Base-by-base conservation (phyloP, 495 filamentous ascomycete species). In the Alectoria sarmentosa region DNA sequence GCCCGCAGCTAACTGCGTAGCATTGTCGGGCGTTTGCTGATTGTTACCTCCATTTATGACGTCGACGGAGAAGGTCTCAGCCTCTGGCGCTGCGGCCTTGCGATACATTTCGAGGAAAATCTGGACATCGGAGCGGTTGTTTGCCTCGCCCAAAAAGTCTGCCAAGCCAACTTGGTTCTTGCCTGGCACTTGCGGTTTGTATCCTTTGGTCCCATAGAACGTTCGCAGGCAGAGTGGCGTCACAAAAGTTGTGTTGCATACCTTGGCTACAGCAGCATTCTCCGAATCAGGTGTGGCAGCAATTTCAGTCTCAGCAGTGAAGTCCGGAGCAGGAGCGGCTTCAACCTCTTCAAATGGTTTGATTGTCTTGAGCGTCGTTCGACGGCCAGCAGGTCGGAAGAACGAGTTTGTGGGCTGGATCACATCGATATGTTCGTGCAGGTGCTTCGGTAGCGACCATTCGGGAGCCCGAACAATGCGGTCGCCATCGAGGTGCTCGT, bases 401-500 rank as follows among this genome's bases (percentile, higher is more conserved):
- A 90, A 89, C 9, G 83, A 85, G 44, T 82, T 89, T 7, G 85
- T 88, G n/a, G 86, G 86, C 72, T 89, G 86, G 52, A 89, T 81
- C 9, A 83, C 78, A 59, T 84, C 81, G 64, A 90, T 80, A 67
- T 86, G 83, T 36, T 73, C 72, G 62, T 82, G 82, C 8, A 77
- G 78, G 66, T 82, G 76, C 64, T 71, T 71, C 34, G 84, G 83
- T 13, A 84, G 74, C 56, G 80, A 83, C 75, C 83, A 86, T 44
- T 75, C 68, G 54, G 77, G 70, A 41, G 75, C 75, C n/a, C 75
- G 74, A 42, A 75, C 64, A 37, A 77, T 63, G 60, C 71, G 39
- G 26, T 71, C 65, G 26, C 80, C 77, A 62, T 78, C 76, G 9
- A 71, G 59, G 59, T 79, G 73, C 65, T 73, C 58, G 65, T 72